phyloP scores from a whole-genome alignment of 2,329 filamentous ascomycete species.

The Dactylellina parvicollis region DNA sequence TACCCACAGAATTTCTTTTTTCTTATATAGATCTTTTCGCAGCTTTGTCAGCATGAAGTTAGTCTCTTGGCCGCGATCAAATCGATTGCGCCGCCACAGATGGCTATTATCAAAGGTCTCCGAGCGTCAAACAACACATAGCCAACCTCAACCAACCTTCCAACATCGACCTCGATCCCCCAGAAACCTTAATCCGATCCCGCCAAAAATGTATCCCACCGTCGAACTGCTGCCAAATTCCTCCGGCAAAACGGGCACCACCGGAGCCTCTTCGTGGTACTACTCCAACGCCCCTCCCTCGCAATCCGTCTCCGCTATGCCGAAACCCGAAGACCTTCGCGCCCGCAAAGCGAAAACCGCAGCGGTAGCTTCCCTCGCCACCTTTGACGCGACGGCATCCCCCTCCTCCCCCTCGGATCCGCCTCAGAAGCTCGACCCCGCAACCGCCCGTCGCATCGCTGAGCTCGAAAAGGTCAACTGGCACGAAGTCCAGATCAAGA shows the following conservation, averaged over 20 bases:
- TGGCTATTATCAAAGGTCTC: too few species aligned
- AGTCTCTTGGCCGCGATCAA: too few species aligned
- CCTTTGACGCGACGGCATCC: background rate
- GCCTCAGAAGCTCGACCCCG: slow-evolving; percentile 34
- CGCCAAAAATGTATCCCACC: slow-evolving; percentile 12
- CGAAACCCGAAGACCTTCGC: slow-evolving; percentile 52
- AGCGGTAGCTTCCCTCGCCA: background rate
- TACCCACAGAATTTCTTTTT: too few species aligned
- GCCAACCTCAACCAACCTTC: background rate
- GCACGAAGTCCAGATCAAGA: slow-evolving; percentile 73
- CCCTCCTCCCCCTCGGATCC: background rate
- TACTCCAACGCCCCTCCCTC: slow-evolving; percentile 51
- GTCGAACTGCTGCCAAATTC: slow-evolving; percentile 52
- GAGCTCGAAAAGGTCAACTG: slow-evolving; percentile 83
- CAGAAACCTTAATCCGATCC: background rate
- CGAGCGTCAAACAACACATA: background rate
- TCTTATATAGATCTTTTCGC: too few species aligned
- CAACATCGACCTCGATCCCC: slow-evolving; percentile 1
- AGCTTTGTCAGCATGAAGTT: too few species aligned
- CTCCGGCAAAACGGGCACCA: slow-evolving; percentile 38
- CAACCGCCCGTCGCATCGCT: slow-evolving; percentile 72
- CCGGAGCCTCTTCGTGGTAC: slow-evolving; percentile 51
- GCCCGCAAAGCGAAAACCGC: slow-evolving; percentile 39
- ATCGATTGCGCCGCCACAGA: too few species aligned
- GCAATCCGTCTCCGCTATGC: slow-evolving; percentile 54